phyloP scores from a whole-genome alignment of 2,329 filamentous ascomycete genomes.

The Colletotrichum destructivum region DNA sequence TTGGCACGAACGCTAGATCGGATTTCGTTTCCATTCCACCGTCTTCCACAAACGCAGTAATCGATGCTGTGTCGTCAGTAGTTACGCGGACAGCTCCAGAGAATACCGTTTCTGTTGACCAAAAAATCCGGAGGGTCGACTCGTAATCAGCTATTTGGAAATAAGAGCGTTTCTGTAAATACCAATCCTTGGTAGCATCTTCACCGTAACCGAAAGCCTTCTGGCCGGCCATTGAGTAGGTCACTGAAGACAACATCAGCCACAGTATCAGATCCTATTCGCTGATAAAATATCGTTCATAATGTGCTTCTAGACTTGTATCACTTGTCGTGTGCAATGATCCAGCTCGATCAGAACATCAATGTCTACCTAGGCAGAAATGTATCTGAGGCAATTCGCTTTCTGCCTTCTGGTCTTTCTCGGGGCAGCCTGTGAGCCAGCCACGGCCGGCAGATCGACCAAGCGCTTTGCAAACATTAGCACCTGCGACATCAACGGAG shows the following conservation, averaged over 20 bases:
- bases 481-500: slow-evolving; percentile 36
- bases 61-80: not conserved
- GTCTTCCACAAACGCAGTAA: not conserved
- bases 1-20: slow-evolving; percentile 23
- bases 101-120: not conserved
- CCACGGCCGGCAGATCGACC: not conserved
- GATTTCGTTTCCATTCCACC: not conserved
- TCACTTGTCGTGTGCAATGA: no score
- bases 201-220: not conserved
- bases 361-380: not conserved
- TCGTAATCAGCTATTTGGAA: not conserved
- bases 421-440: not conserved
- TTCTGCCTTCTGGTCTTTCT: not conserved
- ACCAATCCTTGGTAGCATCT: not conserved
- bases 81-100: not conserved
- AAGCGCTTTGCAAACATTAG: slow-evolving; percentile 19
- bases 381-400: not conserved
- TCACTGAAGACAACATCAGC: not conserved
- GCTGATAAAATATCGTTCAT: not conserved
- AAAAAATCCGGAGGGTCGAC: not conserved
- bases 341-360: no score
- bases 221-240: not conserved
- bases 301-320: not conserved
- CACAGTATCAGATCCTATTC: slow-evolving; percentile 1
- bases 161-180: not conserved